Conservation (phyloP, 306 rosid species). For the Medicago arabica region DNA sequence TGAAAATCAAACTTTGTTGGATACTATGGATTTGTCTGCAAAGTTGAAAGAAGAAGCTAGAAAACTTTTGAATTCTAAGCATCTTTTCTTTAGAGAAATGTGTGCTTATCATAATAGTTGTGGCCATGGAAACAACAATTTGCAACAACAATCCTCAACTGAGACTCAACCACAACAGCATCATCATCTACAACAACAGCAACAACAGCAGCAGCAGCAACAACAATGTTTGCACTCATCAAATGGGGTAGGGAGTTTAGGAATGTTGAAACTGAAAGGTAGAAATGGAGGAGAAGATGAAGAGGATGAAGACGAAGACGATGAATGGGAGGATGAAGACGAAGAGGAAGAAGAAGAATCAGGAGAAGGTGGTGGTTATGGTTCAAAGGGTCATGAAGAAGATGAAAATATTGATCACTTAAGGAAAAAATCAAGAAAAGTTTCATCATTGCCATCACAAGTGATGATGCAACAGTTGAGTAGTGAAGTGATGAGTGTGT, state of each 20-base stretch:
- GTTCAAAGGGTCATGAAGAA: conserved; percentile 53
- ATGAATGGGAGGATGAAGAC: conserved; percentile 62
- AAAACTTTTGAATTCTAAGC: conserved; percentile 86
- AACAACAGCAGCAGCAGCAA: conserved; percentile 14
- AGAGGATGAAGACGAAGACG: conserved; percentile 56
- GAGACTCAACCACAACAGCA: not conserved
- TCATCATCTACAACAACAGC: conserved; percentile 11
- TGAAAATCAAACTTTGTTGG: conserved; percentile 77
- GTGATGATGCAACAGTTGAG: conserved; percentile 53
- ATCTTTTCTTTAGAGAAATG: conserved; percentile 92
- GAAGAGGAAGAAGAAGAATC: conserved; percentile 71
- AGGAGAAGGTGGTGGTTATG: conserved; percentile 46
- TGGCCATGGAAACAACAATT: conserved; percentile 51
- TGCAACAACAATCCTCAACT: not conserved
- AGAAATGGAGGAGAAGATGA: conserved; percentile 58
- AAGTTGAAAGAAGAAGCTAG: conserved; percentile 87
- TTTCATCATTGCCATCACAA: not conserved
- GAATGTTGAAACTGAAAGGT: conserved; percentile 53
- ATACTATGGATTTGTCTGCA: conserved; percentile 70
- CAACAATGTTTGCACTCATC: conserved; percentile 63
- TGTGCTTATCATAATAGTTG: conserved; percentile 96
- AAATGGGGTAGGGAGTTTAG: conserved; percentile 37
- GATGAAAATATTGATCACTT: conserved; percentile 50
- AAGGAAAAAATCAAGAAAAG: conserved; percentile 57
- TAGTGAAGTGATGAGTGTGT: conserved; percentile 57